Evolutionary conservation across 257 asterid genomes (phyloP), one percentile per base, ranked within the genome.

Genomic region (Apocynum venetum): DNA sequence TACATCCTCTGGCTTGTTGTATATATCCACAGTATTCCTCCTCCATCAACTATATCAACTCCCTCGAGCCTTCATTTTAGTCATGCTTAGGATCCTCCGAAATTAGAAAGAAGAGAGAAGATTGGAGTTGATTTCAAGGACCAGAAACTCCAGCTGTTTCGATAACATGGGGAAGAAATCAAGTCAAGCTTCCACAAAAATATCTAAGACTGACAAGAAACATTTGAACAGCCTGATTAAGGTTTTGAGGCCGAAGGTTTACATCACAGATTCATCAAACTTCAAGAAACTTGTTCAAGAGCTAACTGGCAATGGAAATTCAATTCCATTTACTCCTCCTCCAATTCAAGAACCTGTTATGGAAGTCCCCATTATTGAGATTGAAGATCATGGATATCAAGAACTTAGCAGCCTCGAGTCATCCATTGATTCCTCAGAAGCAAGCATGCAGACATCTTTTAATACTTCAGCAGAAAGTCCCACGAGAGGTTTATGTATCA

Each of bases 241-340:
- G 69, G 72, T 78, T 46, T 46, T 88, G 82, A 64, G 73, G 17
- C 92, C 90, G 9, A 88, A 86, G 70, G 90, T 86, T 38, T 88
- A 81, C 79, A 85, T 86, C 77, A 86, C 86, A 1, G 81, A 81
- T 53, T 67, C 86, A 60, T 80, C 86, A 40, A 85, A 84, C 65
- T 88, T 88, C 92, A 86, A 86, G 85, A 75, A 48, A 13, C 89
- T 88, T 31, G 92, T 88, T 67, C 92, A 88, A 85, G 72, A 86
- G 35, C 89, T 86, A 38, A 84, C 90, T 0, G 89, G 92, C 0
- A 86, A 86, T 66, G 86, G 75, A 68, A 82, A 75, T 74, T 68
- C 76, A 43, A 48, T 76, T 35, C 72, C 86, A 2, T 53, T 59
- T 9, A 60, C 73, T 8, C 71, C 82, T 35, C 57, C 72, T 44